Evolutionary conservation across 192 early-diverging fungal genomes (phyloP), one percentile per base, ranked within the genome.

Genomic region (Podila horticola): DNA sequence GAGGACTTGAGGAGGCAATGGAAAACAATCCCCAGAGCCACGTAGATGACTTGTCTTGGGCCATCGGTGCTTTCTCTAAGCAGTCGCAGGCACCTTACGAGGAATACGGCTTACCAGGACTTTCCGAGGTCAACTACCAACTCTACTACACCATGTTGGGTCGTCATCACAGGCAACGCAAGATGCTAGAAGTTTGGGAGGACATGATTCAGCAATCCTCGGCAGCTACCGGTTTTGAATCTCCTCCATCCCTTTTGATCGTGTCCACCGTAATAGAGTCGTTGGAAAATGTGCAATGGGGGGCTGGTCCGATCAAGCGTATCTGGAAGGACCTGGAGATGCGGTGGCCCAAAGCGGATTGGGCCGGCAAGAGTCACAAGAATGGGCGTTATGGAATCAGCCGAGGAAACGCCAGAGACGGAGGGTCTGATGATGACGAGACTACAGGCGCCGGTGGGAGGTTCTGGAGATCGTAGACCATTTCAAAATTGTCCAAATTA

Each of bases 261-360:
- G 71, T 72, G 26, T 72, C 64, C 50, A 31, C 68, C 26, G 66
- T 72, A 36, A 67, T 55, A 2, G 76, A 79, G 41, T 69, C 76
- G 3, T 52, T 79, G 58, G 76, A 79, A 55, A 67, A 79, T 62
- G 76, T 79, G 4, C 76, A 79, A 6, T 79, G 76, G 76, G 76
- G 76, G 0, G 76, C 69, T 20, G 33, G 29, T 5, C 76, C 76
- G 4, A 72, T 79, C 34, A 71, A 71, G 41, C 57, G 61, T 7
- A 62, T 79, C 52, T 55, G 49, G 38, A 62, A 36, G 24, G 59
- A 79, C 15, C 38, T 79, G 45, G n/a, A 50, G 13, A 59, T 66
- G 45, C 58, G 36, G 26, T 79, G 76, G 76, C 70, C 76, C 0
- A 28, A 72, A 15, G 38, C 63, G 5, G 51, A 72, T 24, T 79